Base-by-base conservation (phyloP, 2,329 filamentous ascomycete species). In the Aspergillus sp. region DNA sequence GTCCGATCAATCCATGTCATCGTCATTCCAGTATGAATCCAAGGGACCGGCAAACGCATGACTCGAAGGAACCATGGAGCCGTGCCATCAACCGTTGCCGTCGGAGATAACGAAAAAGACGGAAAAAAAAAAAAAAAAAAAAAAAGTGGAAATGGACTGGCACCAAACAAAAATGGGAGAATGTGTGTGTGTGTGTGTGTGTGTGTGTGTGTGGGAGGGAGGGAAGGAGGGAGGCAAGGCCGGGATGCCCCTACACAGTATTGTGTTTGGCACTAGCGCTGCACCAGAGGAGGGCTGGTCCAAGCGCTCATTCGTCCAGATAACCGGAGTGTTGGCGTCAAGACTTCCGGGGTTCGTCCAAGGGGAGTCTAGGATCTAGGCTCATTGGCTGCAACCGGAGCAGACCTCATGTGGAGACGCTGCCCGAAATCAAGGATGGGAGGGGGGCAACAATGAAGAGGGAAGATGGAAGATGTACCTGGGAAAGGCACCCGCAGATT, bases 291-390 rank as follows among this genome's bases (percentile, higher is more conserved):
- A 31, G 42, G 26, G 46, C 18, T 10, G 36, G 31, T 7, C 29
- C 32, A 10, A 36, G 36, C 36, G 32, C 54, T 52, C 4, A 60
- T 56, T 60, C 31, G 58, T 45, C 49, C 36, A 24, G 45, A 24
- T 46, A 12, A 22, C 16, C 24, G 22, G 31, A 54, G 39, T 60
- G 56, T 60, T 64, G 63, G 63, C 62, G 65, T 64, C 63, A 61
- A 59, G 56, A 59, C 54, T 47, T 31, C 45, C 20, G 50, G 56
- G 20, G 32, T 49, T 53, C 20, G 46, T 20, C 22, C 16, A 32
- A 53, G 32, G 32, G 51, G 26, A 18, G 52, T 36, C 42, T 59
- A 20, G 20, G 20, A 20, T 20, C 20, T 20, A 20, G 20, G 20
- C 20, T 20, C 20, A 20, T 20, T 61, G 56, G 54, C 56, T 49